Percentiles rank a stretch among this genome's conserved stretches.
Conservation (phyloP, 2,329 filamentous ascomycete genomes). For the Pseudogymnoascus sp. region DNA sequence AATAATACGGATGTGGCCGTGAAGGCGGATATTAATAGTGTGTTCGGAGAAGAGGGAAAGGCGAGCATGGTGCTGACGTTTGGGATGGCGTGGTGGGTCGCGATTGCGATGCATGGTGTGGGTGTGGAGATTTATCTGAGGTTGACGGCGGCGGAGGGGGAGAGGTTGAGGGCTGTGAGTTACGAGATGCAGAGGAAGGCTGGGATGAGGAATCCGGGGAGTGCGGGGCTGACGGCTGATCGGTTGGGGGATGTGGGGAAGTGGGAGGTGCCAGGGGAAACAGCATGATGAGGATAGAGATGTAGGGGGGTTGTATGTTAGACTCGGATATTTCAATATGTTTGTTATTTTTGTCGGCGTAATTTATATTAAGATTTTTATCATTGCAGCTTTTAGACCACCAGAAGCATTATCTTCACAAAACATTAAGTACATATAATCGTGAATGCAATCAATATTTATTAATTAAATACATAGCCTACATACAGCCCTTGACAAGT, state of each 20-base stretch:
- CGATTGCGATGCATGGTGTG: constrained; percentile 43
- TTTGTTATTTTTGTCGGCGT: neutral
- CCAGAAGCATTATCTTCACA: neutral
- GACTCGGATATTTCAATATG: no score
- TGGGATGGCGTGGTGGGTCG: constrained; percentile 46
- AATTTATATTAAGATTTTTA: neutral
- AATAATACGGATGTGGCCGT: constrained; percentile 29
- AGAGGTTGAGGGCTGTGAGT: constrained; percentile 47
- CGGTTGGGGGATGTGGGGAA: constrained; percentile 31
- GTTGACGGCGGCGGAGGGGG: constrained; percentile 46
- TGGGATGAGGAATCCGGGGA: constrained; percentile 43
- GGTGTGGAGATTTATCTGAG: constrained; percentile 43
- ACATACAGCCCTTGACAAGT: neutral
- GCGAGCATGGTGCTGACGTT: constrained; percentile 42
- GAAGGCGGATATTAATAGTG: constrained; percentile 23
- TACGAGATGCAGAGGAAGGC: constrained; percentile 49
- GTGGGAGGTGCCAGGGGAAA: neutral
- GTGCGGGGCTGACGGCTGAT: constrained; percentile 39
- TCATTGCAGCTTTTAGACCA: neutral
- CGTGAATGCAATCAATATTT: neutral
- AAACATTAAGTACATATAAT: neutral
- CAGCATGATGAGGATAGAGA: neutral
- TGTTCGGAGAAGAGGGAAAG: constrained; percentile 28
- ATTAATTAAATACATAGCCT: neutral
- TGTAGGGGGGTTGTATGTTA: neutral